Evolutionary conservation across 306 rosid genomes (phyloP).

Genomic region (Sechiopsis laciniata): DNA sequence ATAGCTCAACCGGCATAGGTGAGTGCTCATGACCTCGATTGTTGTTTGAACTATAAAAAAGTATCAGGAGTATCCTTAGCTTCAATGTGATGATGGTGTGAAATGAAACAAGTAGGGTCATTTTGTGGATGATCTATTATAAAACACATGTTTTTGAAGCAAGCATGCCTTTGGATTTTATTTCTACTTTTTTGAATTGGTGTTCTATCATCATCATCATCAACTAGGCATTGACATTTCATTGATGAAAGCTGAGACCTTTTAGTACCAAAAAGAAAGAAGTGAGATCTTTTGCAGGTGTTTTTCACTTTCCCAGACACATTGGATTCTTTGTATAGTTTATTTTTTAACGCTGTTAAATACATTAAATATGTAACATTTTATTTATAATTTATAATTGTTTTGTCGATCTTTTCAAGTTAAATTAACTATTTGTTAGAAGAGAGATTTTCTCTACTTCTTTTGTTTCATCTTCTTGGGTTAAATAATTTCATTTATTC

Average conservation of each 20-base stretch:
- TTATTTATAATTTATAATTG: neutral
- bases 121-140: conserved; percentile 12
- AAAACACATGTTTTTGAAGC: neutral
- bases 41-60: neutral
- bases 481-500: neutral
- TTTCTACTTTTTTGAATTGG: neutral
- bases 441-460: neutral
- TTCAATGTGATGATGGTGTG: neutral
- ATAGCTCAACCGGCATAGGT: no score
- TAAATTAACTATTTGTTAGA: neutral
- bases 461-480: neutral
- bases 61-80: neutral
- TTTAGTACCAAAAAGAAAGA: conserved; percentile 4
- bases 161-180: conserved; percentile 3
- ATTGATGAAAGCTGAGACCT: conserved; percentile 8
- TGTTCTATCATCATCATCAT: conserved; percentile 21
- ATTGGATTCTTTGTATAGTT: conserved; percentile 6
- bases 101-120: conserved; percentile 15
- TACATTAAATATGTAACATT: neutral
- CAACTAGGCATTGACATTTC: neutral
- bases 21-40: no score
- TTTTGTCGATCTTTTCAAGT: no score
- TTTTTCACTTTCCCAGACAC: conserved; percentile 8
- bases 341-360: neutral
- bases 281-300: conserved; percentile 16